Evolutionary conservation across 441 rosid genomes (phyloP).

Genomic region (Jatropha podagrica): DNA sequence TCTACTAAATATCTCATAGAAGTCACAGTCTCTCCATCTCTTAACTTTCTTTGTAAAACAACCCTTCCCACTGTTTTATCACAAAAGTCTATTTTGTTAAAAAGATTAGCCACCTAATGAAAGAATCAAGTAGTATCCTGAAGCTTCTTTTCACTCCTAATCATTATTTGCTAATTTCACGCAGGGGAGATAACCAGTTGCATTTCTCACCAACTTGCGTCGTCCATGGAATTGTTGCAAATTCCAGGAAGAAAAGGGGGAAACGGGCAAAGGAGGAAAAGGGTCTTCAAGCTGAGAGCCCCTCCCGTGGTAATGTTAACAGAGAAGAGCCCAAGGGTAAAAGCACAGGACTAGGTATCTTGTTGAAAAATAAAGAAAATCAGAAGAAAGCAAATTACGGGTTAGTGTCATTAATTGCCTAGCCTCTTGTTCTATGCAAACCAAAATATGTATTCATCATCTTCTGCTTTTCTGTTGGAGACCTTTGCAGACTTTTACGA

Average conservation of each 20-base stretch:
- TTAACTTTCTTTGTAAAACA: not conserved
- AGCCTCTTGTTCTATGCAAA: not conserved
- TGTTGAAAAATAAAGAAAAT: constrained; percentile 17
- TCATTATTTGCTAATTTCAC: not conserved
- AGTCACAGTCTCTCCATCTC: not conserved
- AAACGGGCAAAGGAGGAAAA: constrained; percentile 17
- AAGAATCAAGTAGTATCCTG: not conserved
- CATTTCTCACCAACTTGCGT: constrained; percentile 14
- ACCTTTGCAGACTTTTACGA: constrained; percentile 1
- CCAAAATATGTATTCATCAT: not conserved
- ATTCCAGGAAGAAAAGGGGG: constrained; percentile 28
- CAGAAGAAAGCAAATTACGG: constrained; percentile 22
- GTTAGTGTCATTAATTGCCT: constrained; percentile 24
- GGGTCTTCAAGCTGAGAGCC: constrained; percentile 13
- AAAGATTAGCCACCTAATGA: not conserved
- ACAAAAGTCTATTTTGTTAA: not conserved
- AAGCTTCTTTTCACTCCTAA: not conserved
- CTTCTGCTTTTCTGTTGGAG: not conserved
- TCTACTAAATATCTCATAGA: not conserved
- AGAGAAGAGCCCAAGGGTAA: constrained; percentile 13
- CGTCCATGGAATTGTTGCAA: constrained; percentile 11
- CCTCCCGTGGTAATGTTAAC: not conserved
- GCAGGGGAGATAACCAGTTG: constrained; percentile 19
- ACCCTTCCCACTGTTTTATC: not conserved
- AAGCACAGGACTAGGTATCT: not conserved